Base-by-base conservation (phyloP, 768 basidiomycete species). In the Lactarius sp. region DNA sequence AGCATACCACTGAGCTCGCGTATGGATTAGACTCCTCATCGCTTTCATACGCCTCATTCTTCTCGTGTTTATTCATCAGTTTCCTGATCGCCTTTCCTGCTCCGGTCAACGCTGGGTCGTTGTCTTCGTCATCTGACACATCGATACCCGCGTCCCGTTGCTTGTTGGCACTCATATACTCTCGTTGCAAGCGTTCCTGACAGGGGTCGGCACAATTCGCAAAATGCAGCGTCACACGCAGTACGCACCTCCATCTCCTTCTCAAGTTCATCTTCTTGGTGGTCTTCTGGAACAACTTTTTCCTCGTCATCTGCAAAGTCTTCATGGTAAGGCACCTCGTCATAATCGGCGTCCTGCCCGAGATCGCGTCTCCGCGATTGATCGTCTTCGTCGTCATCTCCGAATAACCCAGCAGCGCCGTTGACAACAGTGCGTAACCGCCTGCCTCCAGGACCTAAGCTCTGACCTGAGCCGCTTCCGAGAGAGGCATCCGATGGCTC, bases 301-400 rank as follows among this genome's bases (percentile, higher is more conserved):
- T 94, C 92, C 39, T 94, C 92, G 64, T 94, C 92, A 69, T 94
- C 92, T 3, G 89, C 88, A 70, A 92, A 88, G 18, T 90, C 87
- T 69, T 88, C 90, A 69, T 94, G 91, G 67, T 83, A 94, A 7
- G 86, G 79, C 59, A 90, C 81, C 72, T 94, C 92, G 70, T 94
- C 92, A 64, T 89, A 70, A 70, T 90, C 90, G 6, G 90, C 91
- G 66, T 94, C 92, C 20, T 78, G 86, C 16, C 87, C 89, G 68
- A 81, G 77, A 69, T 88, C 87, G 65, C 77, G 81, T 71, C 82
- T 81, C 59, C 77, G 78, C 66, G 77, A 75, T 56, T 77, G 78
- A 16, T 70, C 66, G 31, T 77, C 78, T 2, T 83, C 85, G 55
- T 88, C 75, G 14, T 76, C 90, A 56, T 86, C 88, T 13, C 84